Percentiles rank a stretch among this genome's conserved stretches.
phyloP scores from a whole-genome alignment of 495 filamentous ascomycete species.

The Neurospora pannonica region DNA sequence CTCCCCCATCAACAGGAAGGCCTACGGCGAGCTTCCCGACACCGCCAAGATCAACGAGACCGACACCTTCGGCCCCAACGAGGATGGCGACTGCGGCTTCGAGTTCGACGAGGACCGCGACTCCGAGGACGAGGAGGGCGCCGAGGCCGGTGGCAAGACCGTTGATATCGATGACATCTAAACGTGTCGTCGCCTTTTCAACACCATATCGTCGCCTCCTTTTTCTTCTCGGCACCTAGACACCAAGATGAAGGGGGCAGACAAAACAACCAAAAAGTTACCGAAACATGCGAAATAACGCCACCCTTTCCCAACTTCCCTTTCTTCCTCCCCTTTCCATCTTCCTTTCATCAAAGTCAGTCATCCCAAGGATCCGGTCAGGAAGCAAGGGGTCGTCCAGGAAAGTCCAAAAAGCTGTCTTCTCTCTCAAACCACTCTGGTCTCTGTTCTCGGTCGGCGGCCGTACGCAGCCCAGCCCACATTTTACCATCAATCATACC shows the following conservation, averaged over 20 bases:
- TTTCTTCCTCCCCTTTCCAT: slow-evolving; percentile 4
- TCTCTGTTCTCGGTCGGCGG: neutral
- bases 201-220: neutral
- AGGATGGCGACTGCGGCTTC: slow-evolving; percentile 71
- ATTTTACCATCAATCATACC: neutral
- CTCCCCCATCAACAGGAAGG: slow-evolving; percentile 42
- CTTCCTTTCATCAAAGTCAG: neutral
- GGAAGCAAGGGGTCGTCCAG: slow-evolving; percentile 3
- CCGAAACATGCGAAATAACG: neutral
- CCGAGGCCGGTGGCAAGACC: slow-evolving; percentile 49
- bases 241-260: neutral
- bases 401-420: slow-evolving; percentile 43
- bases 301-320: neutral
- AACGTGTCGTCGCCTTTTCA: neutral
- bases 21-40: slow-evolving; percentile 94
- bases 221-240: neutral
- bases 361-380: neutral
- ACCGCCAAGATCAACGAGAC: slow-evolving; percentile 99
- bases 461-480: neutral
- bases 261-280: neutral
- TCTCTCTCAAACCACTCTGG: slow-evolving; percentile 46
- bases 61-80: slow-evolving; percentile 72
- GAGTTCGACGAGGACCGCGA: slow-evolving; percentile 89
- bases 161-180: slow-evolving; percentile 71
- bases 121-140: slow-evolving; percentile 51